Base-by-base conservation (phyloP, 208 protist genomes). In the Leishmania gerbilli region DNA sequence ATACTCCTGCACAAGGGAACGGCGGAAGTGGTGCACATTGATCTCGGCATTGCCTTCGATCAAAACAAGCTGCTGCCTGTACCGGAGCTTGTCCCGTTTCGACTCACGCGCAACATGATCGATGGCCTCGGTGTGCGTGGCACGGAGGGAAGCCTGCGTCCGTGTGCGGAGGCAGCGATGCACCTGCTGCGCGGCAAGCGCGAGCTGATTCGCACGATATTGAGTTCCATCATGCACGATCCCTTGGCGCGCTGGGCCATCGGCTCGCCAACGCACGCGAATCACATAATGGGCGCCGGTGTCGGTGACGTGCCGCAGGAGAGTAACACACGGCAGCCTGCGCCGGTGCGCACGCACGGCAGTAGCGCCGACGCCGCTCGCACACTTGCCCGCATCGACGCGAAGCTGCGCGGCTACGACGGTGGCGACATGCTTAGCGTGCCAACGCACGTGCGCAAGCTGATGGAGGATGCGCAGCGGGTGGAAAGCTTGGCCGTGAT, bases 31-130 rank as follows among this genome's bases (percentile, higher is more conserved):
- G 90, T 99, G 49, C 97, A 99, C 79, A 99, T 99, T 82, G 99
- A 99, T 81, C 88, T 99, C 13, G 98, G 98, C 45, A 93, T 99
- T 80, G 97, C 94, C 15, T 99, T 99, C 88, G 96, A 98, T 45
- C 95, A 99, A 83, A 95, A 88, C 7, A 89, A 87, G 68, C 77
- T 93, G 49, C 87, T 99, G 13, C 85, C 83, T 6, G 88, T 98
- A 15, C 99, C 99, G 34, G 98, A 99, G 88, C 65, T 92, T 11
- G 98, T 99, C 15, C 99, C 99, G 1, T 99, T 99, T 84, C 90
- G 99, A 7, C 84, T 99, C 24, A 99, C 99, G 19, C 93, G 96
- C 21, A 99, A 99, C 87, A 82, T 99, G 9, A 92, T 99, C n/a
- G 98, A 99, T 84, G 98, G 96, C 8, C 89, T 99, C 65, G 99